Evolutionary conservation across 768 basidiomycete species (phyloP), one percentile per base, ranked within the genome.

Genomic region (Suillus sp.): DNA sequence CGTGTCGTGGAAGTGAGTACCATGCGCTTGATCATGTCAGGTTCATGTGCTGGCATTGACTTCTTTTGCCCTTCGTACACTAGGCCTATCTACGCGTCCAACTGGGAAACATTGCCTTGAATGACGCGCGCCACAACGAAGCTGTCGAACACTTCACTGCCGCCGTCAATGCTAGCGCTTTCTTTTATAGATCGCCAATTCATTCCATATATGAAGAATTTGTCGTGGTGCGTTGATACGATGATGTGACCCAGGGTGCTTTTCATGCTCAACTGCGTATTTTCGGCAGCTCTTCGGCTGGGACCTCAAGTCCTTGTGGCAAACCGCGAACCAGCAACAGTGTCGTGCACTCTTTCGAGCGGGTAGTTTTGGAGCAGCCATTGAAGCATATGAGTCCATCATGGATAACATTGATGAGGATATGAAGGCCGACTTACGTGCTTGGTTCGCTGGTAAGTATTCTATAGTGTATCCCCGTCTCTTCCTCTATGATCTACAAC

Each of bases 241-340:
- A n/a, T 51, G 50, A 32, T 51, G 18, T 1, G 20, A 30, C 6
- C 32, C 1, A 34, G 8, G 6, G 8, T 34, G 1, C 4, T 34
- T 8, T 30, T 4, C 11, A 11, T 18, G 9, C 50, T 51, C 18
- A 51, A 5, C 16, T 51, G 16, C 30, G 27, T 8, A 34, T 34
- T 18, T 27, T 30, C 18, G 11, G 50, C 30, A 51, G 50, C 50
- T 51, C 27, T 51, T 51, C 5, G 50, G 50, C 4, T 51, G 50
- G 50, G 50, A 51, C 50, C 50, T 51, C 3, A 32, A 51, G 27
- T 32, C 50, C 10, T 51, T 51, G 27, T 51, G 50, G 50, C 50
- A 30, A 4, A 51, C 0, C 18, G 50, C 27, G 30, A 4, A 51
- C 30, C 27, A 51, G 27, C 16, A 51, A 10, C 30, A 20, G 27